Conservation (phyloP, 441 rosid species). For the Breynia disticha region DNA sequence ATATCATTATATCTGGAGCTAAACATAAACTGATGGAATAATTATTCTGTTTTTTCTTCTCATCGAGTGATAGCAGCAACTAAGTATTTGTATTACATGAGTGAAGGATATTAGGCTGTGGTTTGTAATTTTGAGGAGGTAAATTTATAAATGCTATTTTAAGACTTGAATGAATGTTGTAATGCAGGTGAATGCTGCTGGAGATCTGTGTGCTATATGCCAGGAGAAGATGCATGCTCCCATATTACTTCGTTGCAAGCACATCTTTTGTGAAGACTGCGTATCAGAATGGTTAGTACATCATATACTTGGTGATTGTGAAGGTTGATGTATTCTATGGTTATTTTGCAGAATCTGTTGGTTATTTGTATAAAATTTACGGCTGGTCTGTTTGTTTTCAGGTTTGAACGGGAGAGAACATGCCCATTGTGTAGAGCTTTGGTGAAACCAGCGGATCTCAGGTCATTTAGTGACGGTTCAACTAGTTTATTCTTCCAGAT, state of each 20-base stretch:
- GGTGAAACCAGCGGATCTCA: slow-evolving; percentile 61
- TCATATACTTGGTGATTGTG: background rate
- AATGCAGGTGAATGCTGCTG: slow-evolving; percentile 62
- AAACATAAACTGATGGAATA: too few relatives aligned
- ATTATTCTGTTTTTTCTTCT: background rate
- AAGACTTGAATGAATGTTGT: slow-evolving; percentile 2
- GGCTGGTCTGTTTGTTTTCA: slow-evolving; percentile 12
- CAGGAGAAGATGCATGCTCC: slow-evolving; percentile 83
- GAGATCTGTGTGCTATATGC: slow-evolving; percentile 67
- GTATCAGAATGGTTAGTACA: slow-evolving; percentile 63
- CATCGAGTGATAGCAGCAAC: background rate
- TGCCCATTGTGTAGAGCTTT: slow-evolving; percentile 68
- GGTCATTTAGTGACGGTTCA: slow-evolving; percentile 67
- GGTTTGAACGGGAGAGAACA: slow-evolving; percentile 77
- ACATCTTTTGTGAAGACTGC: slow-evolving; percentile 73
- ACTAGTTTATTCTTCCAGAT: slow-evolving; percentile 66
- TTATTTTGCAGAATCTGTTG: background rate
- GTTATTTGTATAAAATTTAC: background rate
- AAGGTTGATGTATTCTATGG: background rate
- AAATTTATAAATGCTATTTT: background rate
- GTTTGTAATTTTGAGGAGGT: background rate
- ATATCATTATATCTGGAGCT: too few relatives aligned
- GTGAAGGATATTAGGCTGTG: too few relatives aligned
- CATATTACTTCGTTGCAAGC: slow-evolving; percentile 58
- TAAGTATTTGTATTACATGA: too few relatives aligned